Percentiles rank a stretch among this genome's conserved stretches.
Conservation (phyloP, 139 green algal genomes). For the Medakamo hakoo region DNA sequence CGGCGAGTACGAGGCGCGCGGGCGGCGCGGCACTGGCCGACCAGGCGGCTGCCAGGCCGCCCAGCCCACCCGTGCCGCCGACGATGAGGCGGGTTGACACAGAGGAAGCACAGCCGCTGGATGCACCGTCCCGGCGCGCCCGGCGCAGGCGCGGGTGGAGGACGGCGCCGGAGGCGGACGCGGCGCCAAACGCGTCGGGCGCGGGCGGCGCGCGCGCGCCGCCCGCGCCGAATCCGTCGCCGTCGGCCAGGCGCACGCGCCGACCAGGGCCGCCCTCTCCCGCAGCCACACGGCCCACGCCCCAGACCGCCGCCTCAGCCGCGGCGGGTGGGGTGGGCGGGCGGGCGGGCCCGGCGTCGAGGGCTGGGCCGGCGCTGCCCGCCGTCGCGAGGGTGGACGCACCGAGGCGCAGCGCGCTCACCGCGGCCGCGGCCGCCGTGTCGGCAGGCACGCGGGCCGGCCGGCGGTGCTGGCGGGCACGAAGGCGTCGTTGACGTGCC, state of each 20-base stretch:
- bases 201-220: not conserved
- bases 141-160: not conserved
- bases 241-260: not conserved
- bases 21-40: not conserved
- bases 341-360: not conserved
- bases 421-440: too few species aligned
- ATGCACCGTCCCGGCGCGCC: constrained; percentile 3
- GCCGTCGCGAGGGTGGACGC: not conserved
- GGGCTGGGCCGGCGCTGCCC: too few species aligned
- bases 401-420: not conserved
- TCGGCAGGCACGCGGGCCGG: not conserved
- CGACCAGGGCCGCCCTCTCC: not conserved
- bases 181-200: not conserved
- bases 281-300: not conserved
- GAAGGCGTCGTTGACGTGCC: not conserved
- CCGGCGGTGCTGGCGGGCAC: too few species aligned
- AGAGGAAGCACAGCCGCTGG: not conserved
- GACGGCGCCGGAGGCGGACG: not conserved
- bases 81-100: not conserved
- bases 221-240: not conserved
- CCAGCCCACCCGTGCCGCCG: not conserved
- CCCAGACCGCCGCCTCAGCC: not conserved
- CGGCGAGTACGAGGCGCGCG: not conserved
- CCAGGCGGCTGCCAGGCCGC: not conserved
- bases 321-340: not conserved